Conservation (phyloP, 2,329 filamentous ascomycete species). For the Dothideomycetes sp. region DNA sequence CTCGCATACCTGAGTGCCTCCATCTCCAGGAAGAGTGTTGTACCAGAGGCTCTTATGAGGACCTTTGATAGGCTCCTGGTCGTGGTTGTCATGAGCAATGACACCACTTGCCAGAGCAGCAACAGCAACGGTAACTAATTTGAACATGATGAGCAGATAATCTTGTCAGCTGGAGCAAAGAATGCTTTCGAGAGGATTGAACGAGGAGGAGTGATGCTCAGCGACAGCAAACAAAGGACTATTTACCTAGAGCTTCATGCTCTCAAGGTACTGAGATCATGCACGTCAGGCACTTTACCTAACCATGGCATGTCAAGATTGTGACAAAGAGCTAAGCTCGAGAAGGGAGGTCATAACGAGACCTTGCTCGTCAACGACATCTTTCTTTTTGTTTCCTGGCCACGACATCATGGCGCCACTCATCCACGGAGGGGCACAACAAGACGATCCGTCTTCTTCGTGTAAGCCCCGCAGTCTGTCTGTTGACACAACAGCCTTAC, state of each 20-base stretch:
- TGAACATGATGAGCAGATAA: conserved; percentile 14
- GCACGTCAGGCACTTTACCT: conserved; percentile 13
- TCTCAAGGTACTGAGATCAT: not conserved
- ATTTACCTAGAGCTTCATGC: not conserved
- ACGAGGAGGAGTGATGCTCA: too few relatives aligned
- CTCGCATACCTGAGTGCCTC: conserved; percentile 61
- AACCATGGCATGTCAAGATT: conserved; percentile 15
- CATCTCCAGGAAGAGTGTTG: conserved; percentile 71
- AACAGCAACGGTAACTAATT: conserved; percentile 20
- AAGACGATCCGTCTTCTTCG: not conserved
- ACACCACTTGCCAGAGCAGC: conserved; percentile 41
- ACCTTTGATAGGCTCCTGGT: conserved; percentile 54
- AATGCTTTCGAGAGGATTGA: too few relatives aligned
- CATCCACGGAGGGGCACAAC: not conserved
- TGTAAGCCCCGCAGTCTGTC: not conserved
- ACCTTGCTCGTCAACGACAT: not conserved
- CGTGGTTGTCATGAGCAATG: conserved; percentile 50
- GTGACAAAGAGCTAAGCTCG: conserved; percentile 8
- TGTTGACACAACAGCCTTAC: conserved; percentile 10
- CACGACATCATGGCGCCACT: not conserved
- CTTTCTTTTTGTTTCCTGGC: not conserved
- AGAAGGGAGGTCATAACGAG: conserved; percentile 12
- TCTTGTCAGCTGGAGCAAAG: not conserved
- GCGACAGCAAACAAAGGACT: too few relatives aligned
- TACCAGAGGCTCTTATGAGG: conserved; percentile 74